These are phyloP conservation scores for Acer yangbiense DNA, from an alignment of 345 rosid genomes.

Conservation along the genomic window DNA sequence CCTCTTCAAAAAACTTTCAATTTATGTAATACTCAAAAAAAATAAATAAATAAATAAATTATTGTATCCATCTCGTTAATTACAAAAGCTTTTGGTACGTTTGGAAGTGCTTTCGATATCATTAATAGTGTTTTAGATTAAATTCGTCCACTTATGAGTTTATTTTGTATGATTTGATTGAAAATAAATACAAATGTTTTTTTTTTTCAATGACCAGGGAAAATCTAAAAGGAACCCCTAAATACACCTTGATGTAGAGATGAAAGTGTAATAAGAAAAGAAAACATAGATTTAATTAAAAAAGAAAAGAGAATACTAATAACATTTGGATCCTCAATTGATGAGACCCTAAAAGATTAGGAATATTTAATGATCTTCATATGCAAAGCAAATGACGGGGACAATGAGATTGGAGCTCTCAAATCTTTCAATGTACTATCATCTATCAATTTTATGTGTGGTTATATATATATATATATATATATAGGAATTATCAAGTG, in stretches of 20 bases:
- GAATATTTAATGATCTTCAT: neutral
- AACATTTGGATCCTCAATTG: neutral
- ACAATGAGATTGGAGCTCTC: neutral
- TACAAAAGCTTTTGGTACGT: no score
- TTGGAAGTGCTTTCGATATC: no score
- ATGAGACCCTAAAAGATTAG: neutral
- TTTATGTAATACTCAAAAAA: no score
- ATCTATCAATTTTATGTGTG: no score
- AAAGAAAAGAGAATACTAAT: neutral
- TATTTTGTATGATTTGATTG: neutral
- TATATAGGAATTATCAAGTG: no score
- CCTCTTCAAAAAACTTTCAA: no score
- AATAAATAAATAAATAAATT: no score
- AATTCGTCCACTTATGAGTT: neutral
- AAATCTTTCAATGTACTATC: neutral
- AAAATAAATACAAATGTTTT: no score
- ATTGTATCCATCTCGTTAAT: no score
- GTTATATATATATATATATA: no score
- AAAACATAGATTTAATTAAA: neutral
- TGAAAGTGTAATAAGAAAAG: neutral
- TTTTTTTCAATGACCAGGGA: neutral
- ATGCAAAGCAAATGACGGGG: neutral
- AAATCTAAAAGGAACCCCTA: neutral
- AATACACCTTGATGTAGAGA: neutral
- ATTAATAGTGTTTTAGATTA: no score